Evolutionary conservation across 148 eudicot genomes (phyloP), one percentile per base, ranked within the genome.

Genomic region (Amaranthus cruentus): DNA sequence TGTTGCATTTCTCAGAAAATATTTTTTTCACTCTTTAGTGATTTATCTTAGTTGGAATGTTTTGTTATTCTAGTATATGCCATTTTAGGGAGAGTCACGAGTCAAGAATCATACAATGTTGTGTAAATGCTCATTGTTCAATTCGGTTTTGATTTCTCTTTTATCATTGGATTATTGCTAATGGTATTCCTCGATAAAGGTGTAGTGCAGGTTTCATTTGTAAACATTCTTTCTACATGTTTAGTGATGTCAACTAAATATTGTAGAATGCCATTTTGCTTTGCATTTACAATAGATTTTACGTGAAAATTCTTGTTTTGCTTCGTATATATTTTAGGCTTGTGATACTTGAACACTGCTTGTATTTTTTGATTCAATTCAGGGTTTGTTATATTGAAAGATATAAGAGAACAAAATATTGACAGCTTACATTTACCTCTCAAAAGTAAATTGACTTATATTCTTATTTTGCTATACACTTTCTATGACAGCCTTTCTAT

Each of bases 401-500:
- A 4, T 64, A 18, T 13, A 3, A 12, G n/a, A 44, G 38, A 9
- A 11, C 0, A n/a, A 3, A n/a, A 9, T 38, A 3, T 58, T 70
- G 11, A 51, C n/a, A 61, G 52, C 14, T 53, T 47, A 12, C 44
- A 2, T 55, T 47, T 47, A 15, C 52, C 42, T 70, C 61, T 4
- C 1, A 52, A n/a, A 12, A 28, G 12, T 49, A 10, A 70, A 13
- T n/a, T 46, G 53, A 21, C 6, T 42, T 73, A 60, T 11, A 9
- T 58, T 12, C 9, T 71, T 14, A 55, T 79, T 4, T 49, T 60
- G 70, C 58, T 76, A 12, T 55, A 43, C 49, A 67, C 61, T 81
- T 71, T 63, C 60, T 73, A 9, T 71, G 49, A 61, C 93, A 95
- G 98, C 77, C 58, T 65, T 75, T 82, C 86, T 7, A 62, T 86